phyloP scores from a whole-genome alignment of 2,329 filamentous ascomycete genomes.

The Metarhizium guizhouense region DNA sequence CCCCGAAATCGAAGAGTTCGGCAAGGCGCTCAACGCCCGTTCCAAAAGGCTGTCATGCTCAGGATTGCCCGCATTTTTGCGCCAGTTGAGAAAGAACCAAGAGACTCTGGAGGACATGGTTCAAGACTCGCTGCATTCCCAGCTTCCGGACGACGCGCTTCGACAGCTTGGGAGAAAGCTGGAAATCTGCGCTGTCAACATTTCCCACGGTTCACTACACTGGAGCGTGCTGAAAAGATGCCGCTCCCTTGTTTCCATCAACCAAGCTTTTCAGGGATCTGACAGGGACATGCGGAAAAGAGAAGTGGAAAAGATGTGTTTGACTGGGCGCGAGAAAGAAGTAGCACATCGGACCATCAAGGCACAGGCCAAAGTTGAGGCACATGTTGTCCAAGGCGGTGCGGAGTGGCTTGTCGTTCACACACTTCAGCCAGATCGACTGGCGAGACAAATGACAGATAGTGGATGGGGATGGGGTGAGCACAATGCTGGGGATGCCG shows the following conservation, averaged over 20 bases:
- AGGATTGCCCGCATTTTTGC: constrained; percentile 12
- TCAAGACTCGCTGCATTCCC: constrained; percentile 6
- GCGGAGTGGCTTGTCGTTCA: constrained; percentile 25
- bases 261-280: constrained; percentile 24
- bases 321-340: constrained; percentile 17
- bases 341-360: constrained; percentile 22
- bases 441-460: constrained; percentile 31
- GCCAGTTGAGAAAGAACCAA: constrained; percentile 12
- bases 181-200: constrained; percentile 14
- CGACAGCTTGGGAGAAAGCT: constrained; percentile 11
- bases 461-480: constrained; percentile 33
- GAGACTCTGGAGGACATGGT: constrained; percentile 7
- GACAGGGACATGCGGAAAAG: constrained; percentile 15
- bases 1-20: constrained; percentile 12
- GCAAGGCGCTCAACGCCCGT: constrained; percentile 5
- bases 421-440: constrained; percentile 20
- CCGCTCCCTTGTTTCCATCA: constrained; percentile 19
- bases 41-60: constrained; percentile 9
- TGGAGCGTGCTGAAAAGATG: constrained; percentile 26
- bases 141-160: constrained; percentile 6
- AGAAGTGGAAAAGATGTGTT: constrained; percentile 14
- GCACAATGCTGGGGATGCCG: constrained; percentile 19
- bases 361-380: constrained; percentile 23
- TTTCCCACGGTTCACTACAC: constrained; percentile 14
- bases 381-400: constrained; percentile 26